Conservation (phyloP, 106 monocot species). For the Platanthera guangdongensis region DNA sequence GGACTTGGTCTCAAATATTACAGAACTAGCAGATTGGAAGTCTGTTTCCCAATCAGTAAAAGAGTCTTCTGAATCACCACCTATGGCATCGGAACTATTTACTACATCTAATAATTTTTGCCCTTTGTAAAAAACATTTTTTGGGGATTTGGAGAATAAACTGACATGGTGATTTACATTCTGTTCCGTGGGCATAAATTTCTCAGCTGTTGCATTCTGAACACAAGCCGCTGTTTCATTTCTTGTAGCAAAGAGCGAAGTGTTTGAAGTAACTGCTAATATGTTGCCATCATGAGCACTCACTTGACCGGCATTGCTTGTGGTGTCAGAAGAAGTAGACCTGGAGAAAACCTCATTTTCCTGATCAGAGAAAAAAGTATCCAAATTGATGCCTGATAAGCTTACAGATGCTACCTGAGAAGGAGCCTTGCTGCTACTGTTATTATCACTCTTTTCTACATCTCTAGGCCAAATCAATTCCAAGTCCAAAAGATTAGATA, state of each 20-base stretch:
- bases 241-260: neutral
- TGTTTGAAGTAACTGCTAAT: conserved; percentile 1
- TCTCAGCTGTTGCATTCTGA: conserved; percentile 8
- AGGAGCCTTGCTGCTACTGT: conserved; percentile 8
- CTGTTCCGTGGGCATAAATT: conserved; percentile 7
- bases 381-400: conserved; percentile 60
- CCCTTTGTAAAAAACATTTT: conserved; percentile 22
- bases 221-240: conserved; percentile 6
- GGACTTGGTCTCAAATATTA: neutral
- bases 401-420: conserved; percentile 28
- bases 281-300: neutral
- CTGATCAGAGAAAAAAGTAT: conserved; percentile 49
- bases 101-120: conserved; percentile 17
- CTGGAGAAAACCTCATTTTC: conserved; percentile 11
- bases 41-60: conserved; percentile 65
- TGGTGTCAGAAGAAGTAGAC: neutral
- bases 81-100: conserved; percentile 18
- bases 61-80: conserved; percentile 18
- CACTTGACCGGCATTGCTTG: neutral
- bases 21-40: conserved; percentile 48
- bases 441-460: conserved; percentile 13
- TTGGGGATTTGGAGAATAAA: conserved; percentile 19
- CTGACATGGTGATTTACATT: conserved; percentile 6
- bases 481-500: conserved; percentile 58
- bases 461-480: conserved; percentile 43